Base-by-base conservation (phyloP, 495 filamentous ascomycete genomes). In the Trichoderma orchidacearum region DNA sequence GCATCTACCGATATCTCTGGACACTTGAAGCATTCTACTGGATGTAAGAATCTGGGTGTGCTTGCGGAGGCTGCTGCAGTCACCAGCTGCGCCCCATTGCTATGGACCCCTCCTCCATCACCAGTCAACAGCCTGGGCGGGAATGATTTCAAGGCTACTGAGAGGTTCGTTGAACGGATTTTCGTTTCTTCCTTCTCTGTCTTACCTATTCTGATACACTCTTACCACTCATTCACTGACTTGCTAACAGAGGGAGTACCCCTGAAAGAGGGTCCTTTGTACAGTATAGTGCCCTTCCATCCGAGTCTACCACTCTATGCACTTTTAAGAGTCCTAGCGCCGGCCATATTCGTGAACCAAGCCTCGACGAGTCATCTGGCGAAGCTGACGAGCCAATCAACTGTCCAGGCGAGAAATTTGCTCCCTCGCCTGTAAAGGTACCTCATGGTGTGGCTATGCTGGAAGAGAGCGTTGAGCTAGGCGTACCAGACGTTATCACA, bases 401-500 rank as follows among this genome's bases (percentile, higher is more conserved):
- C n/a, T 45, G 59, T 17, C 36, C 56, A 4, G 54, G 38, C 30
- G 59, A 57, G 12, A 38, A 34, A n/a, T 67, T 70, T 53, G 31
- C 56, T 30, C 51, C 61, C n/a, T 62, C 60, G 28, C 65, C 66
- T 15, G 28, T 77, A 5, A 74, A 78, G 32, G 72, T 78, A 3
- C 58, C 68, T 9, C 70, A 70, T 15, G 80, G 77, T 2, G 64
- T 85, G n/a, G 80, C 81, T 51, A 56, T 84, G 34, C 79, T 74
- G 21, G 82, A 85, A 62, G 80, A 85, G 62, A 75, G 72, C 30
- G 74, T 78, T 32, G 75, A 75, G 51, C 61, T 66, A 12, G 73
- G 75, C 12, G 68, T 73, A 9, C 71, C 77, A 12, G 78, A 85
- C 62, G 64, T 83, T 18, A 66, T 80, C 41, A 76, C 73, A 23